Base-by-base conservation (phyloP, 768 basidiomycete genomes). In the Pisolithus microcarpus region DNA sequence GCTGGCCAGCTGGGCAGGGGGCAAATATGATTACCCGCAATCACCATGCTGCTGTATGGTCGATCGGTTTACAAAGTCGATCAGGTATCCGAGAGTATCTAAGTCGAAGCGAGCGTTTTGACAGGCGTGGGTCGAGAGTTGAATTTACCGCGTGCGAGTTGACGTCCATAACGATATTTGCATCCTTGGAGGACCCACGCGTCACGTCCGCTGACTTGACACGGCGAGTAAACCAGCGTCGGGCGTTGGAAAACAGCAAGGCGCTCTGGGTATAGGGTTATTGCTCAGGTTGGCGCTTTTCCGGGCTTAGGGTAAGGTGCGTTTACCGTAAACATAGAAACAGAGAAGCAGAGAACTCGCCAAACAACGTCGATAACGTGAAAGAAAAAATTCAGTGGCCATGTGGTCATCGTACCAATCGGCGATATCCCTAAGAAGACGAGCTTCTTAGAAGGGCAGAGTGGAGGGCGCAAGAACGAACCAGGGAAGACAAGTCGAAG, bases 31-130 rank as follows among this genome's bases (percentile, higher is more conserved):
- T 26, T 26, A 26, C 16, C 40, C 46, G 54, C 49, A 31, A 38
- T 43, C 15, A 43, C 55, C 64, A 58, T n/a, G 30, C 26, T 16
- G 30, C 26, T 23, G 40, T 26, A 19, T 62, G 56, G 26, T 53
- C 53, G 28, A 42, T 47, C 34, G 61, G 31, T 11, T 58, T 65
- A 60, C 69, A 75, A 34, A 78, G 67, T 56, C 75, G 65, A 50
- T 77, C 75, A 15, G 76, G 76, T 53, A 78, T 77, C 11, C 75
- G 72, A 38, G 76, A 78, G 45, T 69, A 58, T 42, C 71, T 70
- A 51, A 52, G 59, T 23, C 61, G 58, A 46, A 56, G 30, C 11
- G 30, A 49, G 9, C 16, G 46, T 19, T 38, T 51, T 43, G 7
- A 23, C 16, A 24, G 45, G 48, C 28, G 43, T 5, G 44, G 37